These are phyloP conservation scores for Cladosporium velox DNA, from an alignment of 2,329 filamentous ascomycete species.

Conservation along the genomic window DNA sequence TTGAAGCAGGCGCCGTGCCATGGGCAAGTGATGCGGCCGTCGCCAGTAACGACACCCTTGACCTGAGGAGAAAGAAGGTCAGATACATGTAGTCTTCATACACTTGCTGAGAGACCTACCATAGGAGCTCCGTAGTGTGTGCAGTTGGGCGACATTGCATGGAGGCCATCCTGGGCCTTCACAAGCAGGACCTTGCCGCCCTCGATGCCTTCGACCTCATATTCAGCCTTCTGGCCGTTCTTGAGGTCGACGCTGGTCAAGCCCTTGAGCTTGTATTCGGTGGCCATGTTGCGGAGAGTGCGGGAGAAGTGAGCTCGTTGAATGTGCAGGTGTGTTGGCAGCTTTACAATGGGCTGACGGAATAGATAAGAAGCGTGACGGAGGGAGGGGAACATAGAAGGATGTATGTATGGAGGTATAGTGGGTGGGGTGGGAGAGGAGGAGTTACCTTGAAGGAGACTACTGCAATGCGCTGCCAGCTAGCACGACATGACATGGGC, in stretches of 20 bases:
- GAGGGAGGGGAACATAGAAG: slow-evolving; percentile 19
- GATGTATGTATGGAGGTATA: background rate
- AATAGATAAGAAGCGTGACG: slow-evolving; percentile 15
- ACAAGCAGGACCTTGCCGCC: slow-evolving; percentile 83
- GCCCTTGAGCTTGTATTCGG: slow-evolving; percentile 68
- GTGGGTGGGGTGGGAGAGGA: slow-evolving; percentile 7
- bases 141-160: slow-evolving; percentile 81
- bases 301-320: slow-evolving; percentile 26
- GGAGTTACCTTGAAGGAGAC: slow-evolving; percentile 1
- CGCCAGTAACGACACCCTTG: slow-evolving; percentile 79
- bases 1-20: slow-evolving; percentile 99
- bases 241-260: slow-evolving; percentile 72
- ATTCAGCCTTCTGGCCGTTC: slow-evolving; percentile 82
- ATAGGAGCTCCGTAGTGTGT: slow-evolving; percentile 91
- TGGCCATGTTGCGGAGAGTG: slow-evolving; percentile 43
- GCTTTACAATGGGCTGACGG: slow-evolving; percentile 13
- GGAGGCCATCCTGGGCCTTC: slow-evolving; percentile 72
- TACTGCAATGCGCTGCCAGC: background rate
- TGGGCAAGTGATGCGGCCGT: slow-evolving; percentile 85
- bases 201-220: slow-evolving; percentile 85
- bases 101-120: slow-evolving; percentile 40
- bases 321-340: background rate
- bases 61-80: background rate
- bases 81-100: background rate
- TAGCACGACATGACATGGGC: background rate